These are phyloP conservation scores for Septoria linicola DNA, from an alignment of 2,329 filamentous ascomycete species.

Conservation along the genomic window DNA sequence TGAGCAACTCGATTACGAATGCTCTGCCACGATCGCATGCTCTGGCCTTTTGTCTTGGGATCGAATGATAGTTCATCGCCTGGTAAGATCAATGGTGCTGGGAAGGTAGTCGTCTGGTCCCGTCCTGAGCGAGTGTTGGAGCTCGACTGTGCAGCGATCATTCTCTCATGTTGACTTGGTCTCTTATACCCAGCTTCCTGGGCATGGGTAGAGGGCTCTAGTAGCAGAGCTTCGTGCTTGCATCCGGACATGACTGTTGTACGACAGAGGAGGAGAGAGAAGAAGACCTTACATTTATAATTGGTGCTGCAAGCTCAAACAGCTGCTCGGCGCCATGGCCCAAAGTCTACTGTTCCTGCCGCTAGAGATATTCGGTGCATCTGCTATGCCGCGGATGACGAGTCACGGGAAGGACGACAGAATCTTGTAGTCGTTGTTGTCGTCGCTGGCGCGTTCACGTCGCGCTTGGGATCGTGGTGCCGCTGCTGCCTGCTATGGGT, in stretches of 20 bases:
- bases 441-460: background rate
- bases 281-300: background rate
- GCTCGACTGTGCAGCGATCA: background rate
- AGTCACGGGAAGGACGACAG: background rate
- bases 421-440: background rate
- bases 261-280: background rate
- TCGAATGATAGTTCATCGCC: slow-evolving; percentile 59
- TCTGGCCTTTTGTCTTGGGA: slow-evolving; percentile 54
- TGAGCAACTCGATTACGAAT: slow-evolving; percentile 53
- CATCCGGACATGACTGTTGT: background rate
- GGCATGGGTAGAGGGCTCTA: slow-evolving; percentile 40
- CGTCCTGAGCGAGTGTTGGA: slow-evolving; percentile 9
- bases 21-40: slow-evolving; percentile 52
- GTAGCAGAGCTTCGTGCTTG: slow-evolving; percentile 18
- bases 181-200: slow-evolving; percentile 38
- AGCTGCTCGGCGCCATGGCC: background rate
- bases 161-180: slow-evolving; percentile 30
- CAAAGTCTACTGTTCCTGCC: background rate
- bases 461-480: no score
- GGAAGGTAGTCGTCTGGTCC: slow-evolving; percentile 45
- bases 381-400: background rate
- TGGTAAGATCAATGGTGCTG: slow-evolving; percentile 60
- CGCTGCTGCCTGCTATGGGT: background rate
- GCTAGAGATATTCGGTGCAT: no score
- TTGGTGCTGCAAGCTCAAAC: background rate